Base-by-base conservation (phyloP, 192 early-diverging fungal genomes). In the Pilaira anomala region DNA sequence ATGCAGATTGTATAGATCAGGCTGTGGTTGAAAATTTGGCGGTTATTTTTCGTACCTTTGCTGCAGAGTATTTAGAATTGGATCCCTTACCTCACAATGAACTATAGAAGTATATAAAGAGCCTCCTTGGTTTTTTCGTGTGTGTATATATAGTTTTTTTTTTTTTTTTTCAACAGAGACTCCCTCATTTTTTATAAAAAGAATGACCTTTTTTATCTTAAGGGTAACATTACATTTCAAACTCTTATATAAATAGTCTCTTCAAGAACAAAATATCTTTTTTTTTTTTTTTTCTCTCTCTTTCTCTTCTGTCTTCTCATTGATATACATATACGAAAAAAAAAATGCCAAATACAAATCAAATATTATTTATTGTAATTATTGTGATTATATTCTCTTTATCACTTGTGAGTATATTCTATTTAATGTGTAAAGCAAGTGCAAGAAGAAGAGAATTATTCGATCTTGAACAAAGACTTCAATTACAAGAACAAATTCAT, bases 31-130 rank as follows among this genome's bases (percentile, higher is more conserved):
- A 80, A 21, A 92, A 95, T 65, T 85, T 90, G 72, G 86, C 90
- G 30, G 66, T 88, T 12, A 84, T 96, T 30, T 87, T 95, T 68
- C 80, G 91, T 49, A 77, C 86, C 18, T 92, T 94, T 82, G 82
- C 89, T 52, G 93, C 88, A n/a, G 77, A 83, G 50, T 83, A 80
- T 63, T 73, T 83, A 26, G 61, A 76, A 40, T 45, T 67, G 19
- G 60, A 66, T 46, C 56, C 52, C n/a, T 7, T 62, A 69, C 30
- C 48, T 52, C 70, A 71, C 22, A 71, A 75, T 48, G 77, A 78
- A 42, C 50, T 78, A 24, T 78, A 62, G 63, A 24, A n/a, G n/a
- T 9, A 22, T 25, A n/a, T 52, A 13, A 25, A 5, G 14, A 21
- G 7, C 21, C 9, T 11, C 50, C 3, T 59, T n/a, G 19, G 6